phyloP scores from a whole-genome alignment of 2,329 filamentous ascomycete genomes.

The Colletotrichum phormii region DNA sequence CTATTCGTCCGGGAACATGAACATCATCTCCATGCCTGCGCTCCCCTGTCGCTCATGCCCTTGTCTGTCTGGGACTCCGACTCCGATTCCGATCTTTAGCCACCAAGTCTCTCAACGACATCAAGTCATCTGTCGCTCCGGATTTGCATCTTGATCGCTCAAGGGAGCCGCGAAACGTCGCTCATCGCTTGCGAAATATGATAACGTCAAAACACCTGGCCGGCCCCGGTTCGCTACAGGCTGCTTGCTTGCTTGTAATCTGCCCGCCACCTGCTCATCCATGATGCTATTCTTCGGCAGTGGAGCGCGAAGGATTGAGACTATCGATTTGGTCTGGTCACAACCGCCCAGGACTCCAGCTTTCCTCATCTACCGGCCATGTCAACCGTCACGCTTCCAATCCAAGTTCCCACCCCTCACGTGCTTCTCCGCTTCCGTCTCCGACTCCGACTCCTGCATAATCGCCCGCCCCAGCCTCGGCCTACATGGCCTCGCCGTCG shows the following conservation, averaged over 20 bases:
- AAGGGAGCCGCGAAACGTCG: not conserved
- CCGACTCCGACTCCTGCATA: slow-evolving; percentile 11
- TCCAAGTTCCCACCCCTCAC: not conserved
- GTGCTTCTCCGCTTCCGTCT: slow-evolving; percentile 2
- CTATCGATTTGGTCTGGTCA: slow-evolving; percentile 28
- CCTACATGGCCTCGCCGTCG: not conserved
- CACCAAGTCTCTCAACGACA: not conserved
- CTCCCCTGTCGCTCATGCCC: not conserved
- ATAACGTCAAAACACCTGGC: not conserved
- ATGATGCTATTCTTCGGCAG: not conserved
- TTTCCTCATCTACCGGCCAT: not conserved
- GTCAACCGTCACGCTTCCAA: not conserved
- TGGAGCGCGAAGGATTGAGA: slow-evolving; percentile 20
- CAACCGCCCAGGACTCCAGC: not conserved
- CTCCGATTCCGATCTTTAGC: not conserved
- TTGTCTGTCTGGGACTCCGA: not conserved
- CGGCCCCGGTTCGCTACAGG: not conserved
- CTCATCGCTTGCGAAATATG: not conserved
- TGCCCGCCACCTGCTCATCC: not conserved
- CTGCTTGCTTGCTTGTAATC: not conserved
- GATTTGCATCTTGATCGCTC: not conserved
- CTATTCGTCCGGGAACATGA: slow-evolving; percentile 16
- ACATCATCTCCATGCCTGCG: slow-evolving; percentile 1
- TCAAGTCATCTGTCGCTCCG: not conserved
- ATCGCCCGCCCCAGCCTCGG: not conserved